Evolutionary conservation across 2,329 filamentous ascomycete species (phyloP).

Genomic region (Claviceps purpurea): DNA sequence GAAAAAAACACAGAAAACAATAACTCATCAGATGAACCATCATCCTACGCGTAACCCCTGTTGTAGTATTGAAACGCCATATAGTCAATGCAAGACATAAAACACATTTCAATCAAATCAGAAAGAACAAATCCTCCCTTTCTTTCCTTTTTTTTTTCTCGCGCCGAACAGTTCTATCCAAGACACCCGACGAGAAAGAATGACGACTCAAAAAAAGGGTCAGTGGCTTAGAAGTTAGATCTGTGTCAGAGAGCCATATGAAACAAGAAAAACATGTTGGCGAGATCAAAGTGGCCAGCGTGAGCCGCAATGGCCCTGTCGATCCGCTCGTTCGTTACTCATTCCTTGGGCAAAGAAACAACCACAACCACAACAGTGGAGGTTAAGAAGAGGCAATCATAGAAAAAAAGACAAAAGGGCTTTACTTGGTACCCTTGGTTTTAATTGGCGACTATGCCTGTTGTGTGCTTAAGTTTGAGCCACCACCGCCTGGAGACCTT

Average conservation of each 20-base stretch:
- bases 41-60: too few relatives aligned
- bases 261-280: background rate
- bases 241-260: too few relatives aligned
- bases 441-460: too few relatives aligned
- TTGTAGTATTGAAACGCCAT: background rate
- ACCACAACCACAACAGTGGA: too few relatives aligned
- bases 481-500: slow-evolving; percentile 22
- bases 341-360: background rate
- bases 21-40: background rate
- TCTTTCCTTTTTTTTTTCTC: background rate
- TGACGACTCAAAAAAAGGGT: background rate
- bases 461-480: slow-evolving; percentile 10
- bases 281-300: background rate
- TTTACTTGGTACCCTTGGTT: background rate
- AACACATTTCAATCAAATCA: background rate
- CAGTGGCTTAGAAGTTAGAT: too few relatives aligned
- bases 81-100: background rate
- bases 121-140: too few relatives aligned
- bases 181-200: background rate
- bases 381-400: background rate
- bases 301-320: too few relatives aligned
- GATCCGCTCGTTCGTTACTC: background rate
- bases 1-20: background rate
- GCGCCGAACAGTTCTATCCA: background rate
- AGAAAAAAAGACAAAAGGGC: background rate